Conservation (phyloP, 495 filamentous ascomycete species). For the Clohesyomyces aquaticus region DNA sequence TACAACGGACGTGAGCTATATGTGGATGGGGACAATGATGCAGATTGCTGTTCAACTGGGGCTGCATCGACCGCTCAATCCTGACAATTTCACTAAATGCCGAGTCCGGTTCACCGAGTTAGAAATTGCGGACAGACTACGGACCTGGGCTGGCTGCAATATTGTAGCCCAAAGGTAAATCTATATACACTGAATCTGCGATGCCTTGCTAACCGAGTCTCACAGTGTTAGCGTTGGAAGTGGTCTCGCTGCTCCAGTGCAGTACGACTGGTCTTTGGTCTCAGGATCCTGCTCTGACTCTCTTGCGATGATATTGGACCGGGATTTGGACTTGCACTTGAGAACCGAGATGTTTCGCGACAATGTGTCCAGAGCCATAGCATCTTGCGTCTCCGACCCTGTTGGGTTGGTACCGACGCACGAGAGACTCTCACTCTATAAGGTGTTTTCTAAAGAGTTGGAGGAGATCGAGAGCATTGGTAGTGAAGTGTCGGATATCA, state of each 20-base stretch:
- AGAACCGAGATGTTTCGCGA: conserved; percentile 19
- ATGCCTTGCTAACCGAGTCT: background rate
- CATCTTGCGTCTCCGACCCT: conserved; percentile 7
- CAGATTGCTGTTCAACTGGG: conserved; percentile 87
- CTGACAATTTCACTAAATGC: conserved; percentile 83
- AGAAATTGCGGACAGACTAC: conserved; percentile 78
- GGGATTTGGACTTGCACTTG: background rate
- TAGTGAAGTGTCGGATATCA: background rate
- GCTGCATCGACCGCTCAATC: conserved; percentile 82
- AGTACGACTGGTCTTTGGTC: conserved; percentile 3
- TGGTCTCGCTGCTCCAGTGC: conserved; percentile 14
- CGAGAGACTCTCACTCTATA: conserved; percentile 9
- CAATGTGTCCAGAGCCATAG: conserved; percentile 11
- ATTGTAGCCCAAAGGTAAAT: conserved; percentile 75
- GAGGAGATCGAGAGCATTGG: conserved; percentile 5
- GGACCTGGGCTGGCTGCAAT: conserved; percentile 89
- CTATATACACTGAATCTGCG: background rate
- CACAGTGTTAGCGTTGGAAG: conserved; percentile 14
- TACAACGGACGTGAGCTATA: conserved; percentile 82
- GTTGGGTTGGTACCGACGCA: conserved; percentile 10
- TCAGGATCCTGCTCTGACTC: background rate
- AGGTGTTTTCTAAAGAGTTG: conserved; percentile 8
- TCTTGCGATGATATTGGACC: background rate
- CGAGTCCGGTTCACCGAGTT: conserved; percentile 80
- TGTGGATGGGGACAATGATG: conserved; percentile 86